phyloP scores from a whole-genome alignment of 331 rosid species.

The Malus hybrid region DNA sequence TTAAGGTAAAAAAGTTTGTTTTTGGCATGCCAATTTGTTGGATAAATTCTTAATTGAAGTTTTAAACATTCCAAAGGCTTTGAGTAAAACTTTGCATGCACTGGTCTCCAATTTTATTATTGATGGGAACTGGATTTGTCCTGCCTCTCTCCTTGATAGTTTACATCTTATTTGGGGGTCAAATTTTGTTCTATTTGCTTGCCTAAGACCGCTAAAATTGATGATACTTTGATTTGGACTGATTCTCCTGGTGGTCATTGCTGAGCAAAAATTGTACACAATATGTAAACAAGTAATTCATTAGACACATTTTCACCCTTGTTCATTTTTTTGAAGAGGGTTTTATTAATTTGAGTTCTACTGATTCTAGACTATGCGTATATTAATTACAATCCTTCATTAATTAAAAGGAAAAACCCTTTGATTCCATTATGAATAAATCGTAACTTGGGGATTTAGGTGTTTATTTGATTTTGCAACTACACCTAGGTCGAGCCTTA shows the following conservation, averaged over 20 bases:
- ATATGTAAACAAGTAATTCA: too few species aligned
- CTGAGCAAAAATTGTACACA: too few species aligned
- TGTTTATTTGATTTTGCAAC: too few species aligned
- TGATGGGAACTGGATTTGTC: neutral
- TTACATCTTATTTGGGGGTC: neutral
- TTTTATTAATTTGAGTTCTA: too few species aligned
- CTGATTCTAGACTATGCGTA: too few species aligned
- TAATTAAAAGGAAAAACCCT: too few species aligned
- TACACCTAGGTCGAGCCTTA: too few species aligned
- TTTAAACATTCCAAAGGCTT: neutral
- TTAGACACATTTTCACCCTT: too few species aligned
- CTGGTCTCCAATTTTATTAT: neutral
- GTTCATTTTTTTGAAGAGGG: too few species aligned
- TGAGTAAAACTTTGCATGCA: neutral
- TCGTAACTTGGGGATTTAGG: too few species aligned
- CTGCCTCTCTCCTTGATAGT: neutral
- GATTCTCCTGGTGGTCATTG: neutral
- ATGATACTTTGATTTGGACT: neutral
- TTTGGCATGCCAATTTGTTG: neutral
- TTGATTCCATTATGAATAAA: too few species aligned
- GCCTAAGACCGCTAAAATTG: neutral
- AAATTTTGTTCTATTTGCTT: neutral
- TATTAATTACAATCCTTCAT: too few species aligned
- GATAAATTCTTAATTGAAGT: neutral
- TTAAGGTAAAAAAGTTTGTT: neutral